Percentiles rank a stretch among this genome's conserved stretches.
Conservation (phyloP, 225 moss, liverwort and hornwort species). For the Bryum argenteum region DNA sequence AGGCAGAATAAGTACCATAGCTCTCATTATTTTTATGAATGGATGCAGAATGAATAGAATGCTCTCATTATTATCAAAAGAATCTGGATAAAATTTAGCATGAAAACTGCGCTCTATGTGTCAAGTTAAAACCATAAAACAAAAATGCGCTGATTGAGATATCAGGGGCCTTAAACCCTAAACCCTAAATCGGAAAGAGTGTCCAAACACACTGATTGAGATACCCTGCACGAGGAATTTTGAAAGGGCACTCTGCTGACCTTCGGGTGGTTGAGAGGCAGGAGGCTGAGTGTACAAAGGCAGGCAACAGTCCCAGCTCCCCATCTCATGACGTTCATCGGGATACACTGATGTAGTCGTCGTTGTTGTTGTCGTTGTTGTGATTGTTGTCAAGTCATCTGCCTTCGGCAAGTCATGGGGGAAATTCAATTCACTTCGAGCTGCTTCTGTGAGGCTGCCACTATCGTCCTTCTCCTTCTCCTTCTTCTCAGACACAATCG, state of each 20-base stretch:
- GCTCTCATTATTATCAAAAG: too few relatives aligned
- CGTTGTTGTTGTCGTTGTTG: conserved; percentile 1
- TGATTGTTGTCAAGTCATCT: not conserved
- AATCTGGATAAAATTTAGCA: too few relatives aligned
- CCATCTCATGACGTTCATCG: conserved; percentile 23
- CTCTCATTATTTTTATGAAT: too few relatives aligned
- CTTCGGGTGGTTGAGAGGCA: conserved; percentile 31
- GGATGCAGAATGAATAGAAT: too few relatives aligned
- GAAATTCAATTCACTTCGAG: conserved; percentile 19
- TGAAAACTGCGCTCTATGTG: too few relatives aligned
- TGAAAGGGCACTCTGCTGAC: conserved; percentile 36
- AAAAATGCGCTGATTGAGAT: too few relatives aligned
- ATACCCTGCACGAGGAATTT: not conserved
- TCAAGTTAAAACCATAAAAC: too few relatives aligned
- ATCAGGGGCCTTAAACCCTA: too few relatives aligned
- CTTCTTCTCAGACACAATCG: conserved; percentile 22
- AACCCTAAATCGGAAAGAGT: too few relatives aligned
- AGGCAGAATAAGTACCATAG: too few relatives aligned
- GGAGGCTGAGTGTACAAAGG: conserved; percentile 37
- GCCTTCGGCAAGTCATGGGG: conserved; percentile 26
- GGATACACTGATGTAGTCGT: not conserved
- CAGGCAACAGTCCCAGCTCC: conserved; percentile 49
- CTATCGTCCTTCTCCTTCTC: conserved; percentile 25
- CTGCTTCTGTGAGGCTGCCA: conserved; percentile 29
- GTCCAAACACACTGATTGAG: too few relatives aligned